Base-by-base conservation (phyloP, 331 rosid genomes). In the Malus hybrid region DNA sequence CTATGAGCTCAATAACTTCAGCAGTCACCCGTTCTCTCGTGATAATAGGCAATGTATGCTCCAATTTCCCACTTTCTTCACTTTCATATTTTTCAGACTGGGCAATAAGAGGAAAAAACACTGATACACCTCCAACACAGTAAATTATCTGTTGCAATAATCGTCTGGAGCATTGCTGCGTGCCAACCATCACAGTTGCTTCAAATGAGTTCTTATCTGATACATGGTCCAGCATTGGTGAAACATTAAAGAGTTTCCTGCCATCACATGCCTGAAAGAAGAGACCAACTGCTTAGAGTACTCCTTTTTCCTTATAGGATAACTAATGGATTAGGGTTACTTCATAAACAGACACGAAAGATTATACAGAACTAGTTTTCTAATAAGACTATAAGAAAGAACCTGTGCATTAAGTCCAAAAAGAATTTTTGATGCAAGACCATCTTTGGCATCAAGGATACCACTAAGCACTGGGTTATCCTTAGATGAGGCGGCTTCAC, bases 391-490 rank as follows among this genome's bases (percentile, higher is more conserved):
- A 24, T 24, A 24, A 34, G 27, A 72, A 52, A 68, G 60, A 74
- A 94, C 99, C 99, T 94, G 99, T 1, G 99, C 99, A 83, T 92
- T 94, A 81, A 94, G 91, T 84, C 97, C 97, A 70, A 92, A 92
- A 76, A 90, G 76, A 52, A 92, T 87, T 89, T 85, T 94, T 60
- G 96, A 89, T 59, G 97, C 87, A 79, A 94, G 96, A 69, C 93
- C 90, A 73, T 94, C 99, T 84, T 90, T 94, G 18, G 84, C 87
- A 89, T 92, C 91, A 78, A 92, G 93, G 84, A 94, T 88, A 63
- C 92, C 97, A 74, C 88, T 89, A 44, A 90, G 90, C 71, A 87
- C 73, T 31, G 78, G 88, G 80, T 86, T 91, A 57, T 90, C 96
- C 76, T 79, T 85, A 67, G 89, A 83, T 27, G 92, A 85, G 64